phyloP scores from a whole-genome alignment of 2,329 filamentous ascomycete genomes.

The Tolypocladium capitatum region DNA sequence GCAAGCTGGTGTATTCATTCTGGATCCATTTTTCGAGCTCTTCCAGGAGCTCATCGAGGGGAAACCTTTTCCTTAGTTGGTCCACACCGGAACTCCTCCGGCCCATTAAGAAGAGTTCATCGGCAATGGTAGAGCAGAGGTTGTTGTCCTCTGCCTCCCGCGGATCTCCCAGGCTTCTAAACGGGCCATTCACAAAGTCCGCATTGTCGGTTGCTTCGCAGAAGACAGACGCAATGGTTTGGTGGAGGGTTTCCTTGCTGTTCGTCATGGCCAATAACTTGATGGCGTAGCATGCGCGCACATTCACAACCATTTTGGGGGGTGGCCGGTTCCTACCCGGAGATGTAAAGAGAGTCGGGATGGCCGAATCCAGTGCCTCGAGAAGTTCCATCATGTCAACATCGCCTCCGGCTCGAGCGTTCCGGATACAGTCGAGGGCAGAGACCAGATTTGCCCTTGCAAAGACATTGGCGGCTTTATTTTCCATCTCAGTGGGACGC shows the following conservation, averaged over 20 bases:
- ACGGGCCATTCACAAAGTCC: slow-evolving; percentile 10
- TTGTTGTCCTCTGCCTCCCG: neutral
- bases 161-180: slow-evolving; percentile 10
- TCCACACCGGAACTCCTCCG: slow-evolving; percentile 3
- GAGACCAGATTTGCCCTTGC: slow-evolving; percentile 22
- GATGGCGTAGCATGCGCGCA: slow-evolving; percentile 24
- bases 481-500: neutral
- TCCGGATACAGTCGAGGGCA: slow-evolving; percentile 16
- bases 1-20: slow-evolving; percentile 5
- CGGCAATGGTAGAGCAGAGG: neutral
- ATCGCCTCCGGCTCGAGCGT: slow-evolving; percentile 2
- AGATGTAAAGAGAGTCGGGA: slow-evolving; percentile 16
- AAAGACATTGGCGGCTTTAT: slow-evolving; percentile 6
- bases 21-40: slow-evolving; percentile 9
- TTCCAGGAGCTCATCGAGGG: slow-evolving; percentile 7
- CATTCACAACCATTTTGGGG: slow-evolving; percentile 16
- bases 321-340: slow-evolving; percentile 5
- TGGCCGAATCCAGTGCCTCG: slow-evolving; percentile 15
- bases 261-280: slow-evolving; percentile 9
- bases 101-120: neutral
- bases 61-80: slow-evolving; percentile 7
- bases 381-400: slow-evolving; percentile 15
- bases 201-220: slow-evolving; percentile 7
- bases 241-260: slow-evolving; percentile 4
- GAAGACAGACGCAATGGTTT: slow-evolving; percentile 16